Conservation (phyloP, 139 green algal genomes). For the Haematococcus sp. region DNA sequence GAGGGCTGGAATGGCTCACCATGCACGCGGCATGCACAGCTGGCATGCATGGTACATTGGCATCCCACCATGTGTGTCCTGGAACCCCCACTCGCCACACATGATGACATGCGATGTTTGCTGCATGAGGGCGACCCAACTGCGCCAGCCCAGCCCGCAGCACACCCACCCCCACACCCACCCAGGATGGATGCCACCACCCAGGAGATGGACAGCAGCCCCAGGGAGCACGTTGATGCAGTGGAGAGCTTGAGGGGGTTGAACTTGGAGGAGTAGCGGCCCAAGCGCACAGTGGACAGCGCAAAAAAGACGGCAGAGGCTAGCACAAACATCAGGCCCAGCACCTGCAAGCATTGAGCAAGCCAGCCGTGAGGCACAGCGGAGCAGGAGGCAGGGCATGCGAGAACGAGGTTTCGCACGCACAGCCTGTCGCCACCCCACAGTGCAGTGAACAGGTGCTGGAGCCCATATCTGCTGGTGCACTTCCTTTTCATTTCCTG, state of each 20-base stretch:
- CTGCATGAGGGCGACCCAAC: no score
- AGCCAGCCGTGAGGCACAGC: not conserved
- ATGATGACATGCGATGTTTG: no score
- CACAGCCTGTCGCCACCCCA: no score
- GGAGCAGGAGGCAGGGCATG: no score
- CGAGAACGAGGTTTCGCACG: not conserved
- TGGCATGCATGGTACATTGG: no score
- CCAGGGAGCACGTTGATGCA: slow-evolving; percentile 1
- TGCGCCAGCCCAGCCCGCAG: not conserved
- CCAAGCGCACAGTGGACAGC: slow-evolving; percentile 20
- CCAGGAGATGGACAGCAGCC: slow-evolving; percentile 14
- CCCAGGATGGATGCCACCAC: not conserved
- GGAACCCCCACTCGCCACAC: no score
- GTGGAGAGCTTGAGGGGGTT: slow-evolving; percentile 13
- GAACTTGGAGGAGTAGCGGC: slow-evolving; percentile 21
- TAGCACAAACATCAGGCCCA: slow-evolving; percentile 17
- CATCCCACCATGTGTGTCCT: no score
- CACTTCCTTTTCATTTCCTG: no score
- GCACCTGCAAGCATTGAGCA: not conserved
- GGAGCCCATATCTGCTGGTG: no score
- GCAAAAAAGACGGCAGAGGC: slow-evolving; percentile 20
- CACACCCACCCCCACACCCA: not conserved
- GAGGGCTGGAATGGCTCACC: no score
- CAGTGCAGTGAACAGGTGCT: no score
- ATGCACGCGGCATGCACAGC: no score